Evolutionary conservation across 768 basidiomycete species (phyloP).

Genomic region (Trametes sanguinea): DNA sequence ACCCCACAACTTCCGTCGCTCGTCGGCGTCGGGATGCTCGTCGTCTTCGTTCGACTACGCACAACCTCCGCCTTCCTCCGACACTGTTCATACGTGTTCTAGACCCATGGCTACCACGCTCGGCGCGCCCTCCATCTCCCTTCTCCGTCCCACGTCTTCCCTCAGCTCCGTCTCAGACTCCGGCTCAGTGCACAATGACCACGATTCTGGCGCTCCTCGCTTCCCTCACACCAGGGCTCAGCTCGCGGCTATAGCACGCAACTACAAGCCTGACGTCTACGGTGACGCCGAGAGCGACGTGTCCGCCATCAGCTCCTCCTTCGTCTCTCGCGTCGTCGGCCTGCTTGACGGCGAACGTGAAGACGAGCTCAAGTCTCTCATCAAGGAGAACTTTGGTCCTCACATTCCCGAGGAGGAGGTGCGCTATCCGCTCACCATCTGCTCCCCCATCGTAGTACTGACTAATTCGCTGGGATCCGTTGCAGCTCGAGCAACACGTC

Average conservation of each 20-base stretch:
- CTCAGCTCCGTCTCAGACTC: slow-evolving; percentile 24
- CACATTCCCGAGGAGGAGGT: slow-evolving; percentile 66
- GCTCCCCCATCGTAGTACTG: slow-evolving; percentile 2
- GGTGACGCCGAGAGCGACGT: slow-evolving; percentile 47
- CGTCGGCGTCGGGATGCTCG: slow-evolving; percentile 9
- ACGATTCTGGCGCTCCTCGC: slow-evolving; percentile 37
- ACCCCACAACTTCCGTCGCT: background rate
- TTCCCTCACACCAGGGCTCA: slow-evolving; percentile 86
- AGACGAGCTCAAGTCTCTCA: slow-evolving; percentile 76
- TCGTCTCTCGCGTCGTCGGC: slow-evolving; percentile 72
- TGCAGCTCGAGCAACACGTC: slow-evolving; percentile 82
- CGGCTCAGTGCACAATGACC: slow-evolving; percentile 13
- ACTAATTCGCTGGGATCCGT: slow-evolving; percentile 11
- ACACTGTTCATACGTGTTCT: background rate
- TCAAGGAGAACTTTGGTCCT: slow-evolving; percentile 65
- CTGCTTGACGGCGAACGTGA: slow-evolving; percentile 82
- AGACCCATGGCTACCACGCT: slow-evolving; percentile 25
- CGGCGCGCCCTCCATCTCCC: slow-evolving; percentile 29
- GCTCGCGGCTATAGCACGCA: slow-evolving; percentile 70
- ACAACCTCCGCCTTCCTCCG: background rate
- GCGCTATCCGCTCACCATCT: slow-evolving; percentile 28
- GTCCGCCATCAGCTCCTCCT: slow-evolving; percentile 56
- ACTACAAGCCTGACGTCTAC: slow-evolving; percentile 63
- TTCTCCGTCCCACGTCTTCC: slow-evolving; percentile 26
- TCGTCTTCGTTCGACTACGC: slow-evolving; percentile 2